Evolutionary conservation across 2,329 filamentous ascomycete species (phyloP).

Genomic region (Lachnellula cervina): DNA sequence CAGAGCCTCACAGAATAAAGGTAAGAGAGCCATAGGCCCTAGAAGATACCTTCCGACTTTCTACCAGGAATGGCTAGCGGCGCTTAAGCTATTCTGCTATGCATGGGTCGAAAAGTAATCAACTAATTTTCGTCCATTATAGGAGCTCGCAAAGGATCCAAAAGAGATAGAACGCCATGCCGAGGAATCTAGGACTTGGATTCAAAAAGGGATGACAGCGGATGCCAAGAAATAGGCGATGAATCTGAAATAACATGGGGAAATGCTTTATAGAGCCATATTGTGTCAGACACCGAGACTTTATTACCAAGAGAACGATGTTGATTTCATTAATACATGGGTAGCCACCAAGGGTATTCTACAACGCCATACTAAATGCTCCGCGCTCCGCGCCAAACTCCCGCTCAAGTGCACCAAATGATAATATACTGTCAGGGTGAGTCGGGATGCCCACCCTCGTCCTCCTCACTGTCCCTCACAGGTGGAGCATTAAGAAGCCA

Average conservation of each 20-base stretch:
- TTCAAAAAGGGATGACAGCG: constrained; percentile 60
- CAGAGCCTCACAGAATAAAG: constrained; percentile 59
- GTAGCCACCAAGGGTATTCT: not conserved
- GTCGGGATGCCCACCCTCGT: too few relatives aligned
- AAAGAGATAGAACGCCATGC: constrained; percentile 55
- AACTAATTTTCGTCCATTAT: too few relatives aligned
- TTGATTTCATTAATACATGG: not conserved
- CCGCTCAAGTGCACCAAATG: not conserved
- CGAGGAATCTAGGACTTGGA: constrained; percentile 52
- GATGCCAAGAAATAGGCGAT: constrained; percentile 24
- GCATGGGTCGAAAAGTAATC: too few relatives aligned
- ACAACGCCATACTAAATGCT: constrained; percentile 1
- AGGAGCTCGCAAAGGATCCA: constrained; percentile 35
- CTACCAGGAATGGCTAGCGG: too few relatives aligned
- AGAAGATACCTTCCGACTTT: too few relatives aligned
- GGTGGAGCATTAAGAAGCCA: constrained; percentile 57
- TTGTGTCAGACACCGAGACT: not conserved
- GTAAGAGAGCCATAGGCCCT: too few relatives aligned
- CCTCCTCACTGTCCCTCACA: not conserved
- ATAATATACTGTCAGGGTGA: not conserved
- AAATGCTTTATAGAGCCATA: not conserved
- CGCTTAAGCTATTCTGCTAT: too few relatives aligned
- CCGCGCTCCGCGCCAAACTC: not conserved
- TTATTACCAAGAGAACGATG: too few relatives aligned
- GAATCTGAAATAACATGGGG: not conserved